Evolutionary conservation across 1,284 basidiomycete genomes (phyloP), one percentile per base, ranked within the genome.

Genomic region (Irpex sp.): DNA sequence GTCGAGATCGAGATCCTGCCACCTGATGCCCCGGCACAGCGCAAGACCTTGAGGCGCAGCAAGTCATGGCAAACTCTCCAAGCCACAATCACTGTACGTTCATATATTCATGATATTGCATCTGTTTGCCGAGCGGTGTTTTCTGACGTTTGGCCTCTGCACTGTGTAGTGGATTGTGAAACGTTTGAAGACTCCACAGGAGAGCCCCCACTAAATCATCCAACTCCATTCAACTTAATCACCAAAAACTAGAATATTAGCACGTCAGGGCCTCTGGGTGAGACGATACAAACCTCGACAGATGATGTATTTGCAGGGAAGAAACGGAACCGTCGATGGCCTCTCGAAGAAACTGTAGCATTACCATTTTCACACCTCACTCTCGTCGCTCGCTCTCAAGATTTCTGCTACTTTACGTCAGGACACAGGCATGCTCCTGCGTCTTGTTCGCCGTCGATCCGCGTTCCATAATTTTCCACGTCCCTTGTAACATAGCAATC

Each of bases 1-100:
- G 74, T 79, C 12, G 76, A 73, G 18, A 74, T 80, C 12, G 84
- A 88, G 67, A 78, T 89, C 58, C 87, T 89, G 70, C 70, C 88
- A 56, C 80, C 80, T 36, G 82, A 87, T 3, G 71, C 79, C 9
- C 77, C 84, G 51, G 80, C 75, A 28, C 52, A 35, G 19, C 21
- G 18, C 19, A 51, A 51, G 48, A 51, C 48, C 18, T 35, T 54
- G 14, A 54, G 28, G 52, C 52, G 52, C 52, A 54, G 52, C 28
- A 54, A 54, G 52, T 54, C 52, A 8, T 54, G 52, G 52, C 52
- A 54, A 54, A 36, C 33, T 21, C 14, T 54, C 6, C n/a, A 16
- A n/a, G 52, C 33, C 52, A 54, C 52, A 23, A 63, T 63, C 63
- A 45, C 56, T 21, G 37, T 57, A 47, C 49, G 35, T 47, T 45